These are phyloP conservation scores for Persicaria tinctoria DNA, from an alignment of 148 eudicot species.

Conservation along the genomic window DNA sequence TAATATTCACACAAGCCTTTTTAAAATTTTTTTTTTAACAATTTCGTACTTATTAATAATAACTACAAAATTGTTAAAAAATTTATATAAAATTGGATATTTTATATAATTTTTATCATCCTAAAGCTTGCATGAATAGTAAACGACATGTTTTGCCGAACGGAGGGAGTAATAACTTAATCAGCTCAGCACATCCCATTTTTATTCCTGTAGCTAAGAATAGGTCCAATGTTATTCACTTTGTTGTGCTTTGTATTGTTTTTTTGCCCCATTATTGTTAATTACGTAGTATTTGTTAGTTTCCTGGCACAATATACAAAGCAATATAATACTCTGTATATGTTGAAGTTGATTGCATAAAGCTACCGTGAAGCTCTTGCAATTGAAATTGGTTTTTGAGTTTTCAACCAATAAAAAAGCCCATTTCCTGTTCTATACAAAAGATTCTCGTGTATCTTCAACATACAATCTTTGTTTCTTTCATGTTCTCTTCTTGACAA, in stretches of 20 bases:
- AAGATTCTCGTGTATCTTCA: neutral
- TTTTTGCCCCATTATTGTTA: neutral
- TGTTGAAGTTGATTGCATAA: neutral
- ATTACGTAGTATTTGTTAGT: neutral
- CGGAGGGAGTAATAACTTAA: neutral
- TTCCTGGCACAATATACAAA: neutral
- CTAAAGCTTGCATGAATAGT: no score
- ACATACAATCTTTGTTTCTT: conserved; percentile 1
- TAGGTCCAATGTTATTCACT: neutral
- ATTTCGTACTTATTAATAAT: no score
- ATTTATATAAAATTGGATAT: no score
- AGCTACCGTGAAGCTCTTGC: neutral
- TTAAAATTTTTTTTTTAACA: no score
- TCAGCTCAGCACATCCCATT: neutral
- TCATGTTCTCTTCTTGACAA: neutral
- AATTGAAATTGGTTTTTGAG: neutral
- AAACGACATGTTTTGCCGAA: no score
- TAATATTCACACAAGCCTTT: no score
- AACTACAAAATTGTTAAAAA: no score
- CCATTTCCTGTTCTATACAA: neutral
- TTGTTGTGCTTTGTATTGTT: neutral
- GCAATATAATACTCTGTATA: neutral
- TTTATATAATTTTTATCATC: no score
- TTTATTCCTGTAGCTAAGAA: neutral
- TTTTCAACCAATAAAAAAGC: neutral